Base-by-base conservation (phyloP, 164 flowering plant species). In the Aristolochia californica region DNA sequence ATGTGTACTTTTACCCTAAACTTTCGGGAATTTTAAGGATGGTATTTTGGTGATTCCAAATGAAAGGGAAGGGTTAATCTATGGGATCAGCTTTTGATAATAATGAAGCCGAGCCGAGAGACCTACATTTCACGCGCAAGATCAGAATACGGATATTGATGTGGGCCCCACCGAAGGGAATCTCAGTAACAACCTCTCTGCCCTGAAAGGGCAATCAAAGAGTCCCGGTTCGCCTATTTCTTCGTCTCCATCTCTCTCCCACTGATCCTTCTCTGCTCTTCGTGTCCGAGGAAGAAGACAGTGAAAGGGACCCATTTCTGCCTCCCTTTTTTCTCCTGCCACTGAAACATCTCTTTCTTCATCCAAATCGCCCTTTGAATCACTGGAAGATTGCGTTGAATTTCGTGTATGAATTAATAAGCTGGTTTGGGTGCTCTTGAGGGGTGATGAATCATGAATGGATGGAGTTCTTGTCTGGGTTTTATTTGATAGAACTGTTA, bases 101-200 rank as follows among this genome's bases (percentile, higher is more conserved):
- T 34, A n/a, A 34, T 55, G 45, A 56, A 5, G 43, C 17, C 10
- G 5, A 9, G 43, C 16, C 18, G 23, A 18, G 24, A 40, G 22
- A 2, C 4, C 14, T 21, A 14, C 40, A 56, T 5, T 47, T 53
- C 57, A 43, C 57, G 56, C 57, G 56, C 20, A 28, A 45, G 34
- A 61, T 61, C 57, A 53, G 40, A 52, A 61, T 52, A 53, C 57
- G 57, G 64, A 61, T 49, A 61, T 61, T 51, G 26, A 43, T 43
- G 34, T 40, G 56, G 56, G 34, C 18, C 43, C 58, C 50, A 9
- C 18, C 45, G 17, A 40, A 18, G 11, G 55, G 66, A 63, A 63
- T 56, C 61, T 49, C 55, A 56, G 60, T 56, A 56, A 62, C 55
- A 44, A 40, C 60, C 44, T 47, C 61, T 14, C 18, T 57, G 45